These are phyloP conservation scores for Cucurbitaria berberidis DNA, from an alignment of 2,329 filamentous ascomycete genomes.

Conservation along the genomic window DNA sequence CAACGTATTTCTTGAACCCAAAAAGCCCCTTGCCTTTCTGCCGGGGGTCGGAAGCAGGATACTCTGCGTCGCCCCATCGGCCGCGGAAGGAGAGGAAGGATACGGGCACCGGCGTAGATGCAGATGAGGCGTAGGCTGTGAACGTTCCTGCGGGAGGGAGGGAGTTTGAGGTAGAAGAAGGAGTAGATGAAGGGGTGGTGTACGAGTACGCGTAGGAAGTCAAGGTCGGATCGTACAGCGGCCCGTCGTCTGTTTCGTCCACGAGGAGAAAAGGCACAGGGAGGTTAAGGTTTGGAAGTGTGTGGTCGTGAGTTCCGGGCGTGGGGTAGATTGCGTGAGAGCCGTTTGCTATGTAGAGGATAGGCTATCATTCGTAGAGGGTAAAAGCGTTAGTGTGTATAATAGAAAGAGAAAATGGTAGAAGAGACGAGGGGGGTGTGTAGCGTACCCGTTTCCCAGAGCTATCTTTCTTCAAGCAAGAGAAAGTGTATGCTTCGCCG, in stretches of 20 bases:
- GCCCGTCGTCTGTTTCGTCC: conserved; percentile 59
- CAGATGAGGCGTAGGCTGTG: too few relatives aligned
- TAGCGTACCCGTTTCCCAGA: conserved; percentile 49
- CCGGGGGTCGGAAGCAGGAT: conserved; percentile 54
- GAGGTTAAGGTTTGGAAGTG: conserved; percentile 63
- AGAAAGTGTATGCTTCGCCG: conserved; percentile 66
- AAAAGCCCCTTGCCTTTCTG: conserved; percentile 46
- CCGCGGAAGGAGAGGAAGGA: conserved; percentile 63
- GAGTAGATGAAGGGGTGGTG: conserved; percentile 34
- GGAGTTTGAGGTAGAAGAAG: conserved; percentile 31
- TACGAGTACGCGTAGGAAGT: conserved; percentile 64
- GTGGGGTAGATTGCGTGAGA: conserved; percentile 69
- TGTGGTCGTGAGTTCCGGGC: conserved; percentile 64
- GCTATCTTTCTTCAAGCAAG: conserved; percentile 58
- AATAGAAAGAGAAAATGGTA: too few relatives aligned
- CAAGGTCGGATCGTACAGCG: conserved; percentile 63
- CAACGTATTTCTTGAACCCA: conserved; percentile 55
- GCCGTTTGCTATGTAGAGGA: conserved; percentile 64
- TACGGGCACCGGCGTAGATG: conserved; percentile 47
- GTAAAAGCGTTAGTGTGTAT: neutral
- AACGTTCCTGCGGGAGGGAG: conserved; percentile 34
- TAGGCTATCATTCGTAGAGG: conserved; percentile 19
- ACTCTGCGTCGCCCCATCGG: conserved; percentile 65
- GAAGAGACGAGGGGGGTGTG: too few relatives aligned
- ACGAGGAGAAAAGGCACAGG: conserved; percentile 54